Evolutionary conservation across 176 grass and related monocot genomes (phyloP), one percentile per base, ranked within the genome.

Genomic region (Raddia distichophylla): DNA sequence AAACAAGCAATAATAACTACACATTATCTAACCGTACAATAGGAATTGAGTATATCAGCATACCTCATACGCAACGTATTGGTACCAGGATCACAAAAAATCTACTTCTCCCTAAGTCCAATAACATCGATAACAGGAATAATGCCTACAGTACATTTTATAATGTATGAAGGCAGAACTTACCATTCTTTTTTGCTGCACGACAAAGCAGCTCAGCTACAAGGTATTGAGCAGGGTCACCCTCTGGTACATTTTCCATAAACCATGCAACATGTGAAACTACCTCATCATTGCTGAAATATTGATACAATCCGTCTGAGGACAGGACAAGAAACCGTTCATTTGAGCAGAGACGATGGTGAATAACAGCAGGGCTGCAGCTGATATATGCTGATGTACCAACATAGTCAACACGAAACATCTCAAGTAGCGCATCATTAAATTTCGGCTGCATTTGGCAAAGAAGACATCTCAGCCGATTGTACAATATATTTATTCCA

Each of bases 221-320:
- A 69, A 97, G 91, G 78, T 97, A 91, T 48, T 97, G 94, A 8
- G 94, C 94, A 83, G 94, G 94, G 59, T 97, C 94, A 60, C 94
- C 94, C 75, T 97, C 94, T 65, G 94, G 94, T 72, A 89, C 86
- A 86, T 93, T 97, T 82, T 97, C 94, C 81, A 93, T 97, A 80
- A 97, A 97, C 91, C 94, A 97, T 9, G 87, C 76, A 65, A 97
- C 89, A 80, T 97, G 94, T 10, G 91, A 87, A 82, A 97, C 91
- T 18, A 97, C 94, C 84, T 97, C 94, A 11, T 97, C 94, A 73
- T 97, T 97, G 81, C 81, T 93, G 75, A 97, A 93, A 83, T 93
- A 97, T 83, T 97, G 91, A 77, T 97, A 97, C 19, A 97, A 80
- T 60, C 94, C 94, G 71, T 97, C 94, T 71, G 94, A 97, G 10